Evolutionary conservation across 768 basidiomycete species (phyloP), one percentile per base, ranked within the genome.

Genomic region (Tephrocybe rancida): DNA sequence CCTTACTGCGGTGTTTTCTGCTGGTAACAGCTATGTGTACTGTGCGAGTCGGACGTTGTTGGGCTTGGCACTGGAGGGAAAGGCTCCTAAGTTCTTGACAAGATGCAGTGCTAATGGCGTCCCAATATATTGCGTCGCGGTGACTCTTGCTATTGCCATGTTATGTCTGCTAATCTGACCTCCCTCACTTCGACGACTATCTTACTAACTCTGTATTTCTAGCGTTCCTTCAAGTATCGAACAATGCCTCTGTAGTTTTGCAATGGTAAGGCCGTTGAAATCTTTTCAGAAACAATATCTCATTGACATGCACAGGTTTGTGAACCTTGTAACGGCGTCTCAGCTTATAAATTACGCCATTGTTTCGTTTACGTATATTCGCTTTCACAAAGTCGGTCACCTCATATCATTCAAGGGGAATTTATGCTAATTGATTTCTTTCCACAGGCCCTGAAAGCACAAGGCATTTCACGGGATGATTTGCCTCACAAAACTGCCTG

Each of bases 1-100:
- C 56, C 73, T 92, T 57, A 81, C 87, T 1, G 73, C 82, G 26
- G 80, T 87, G 1, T 89, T 88, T 68, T 88, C 87, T 35, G 86
- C 88, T 18, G 85, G 84, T 41, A 90, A 88, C 57, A 83, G 84
- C 34, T 87, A 82, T 70, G 72, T 86, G 5, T 89, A 81, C 67
- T 82, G 82, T 56, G 77, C 83, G 1, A 81, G 79, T 26, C 72
- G 83, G 10, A 80, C 80, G 1, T 61, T 83, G 11, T 76, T 74
- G 39, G 82, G 82, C 0, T 66, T 87, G 21, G 85, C 85, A 21
- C 73, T 87, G 34, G 81, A 84, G 57, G 80, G 83, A 9, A 85
- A 85, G 64, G 78, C 79, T 14, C 86, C 86, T 0, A 69, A 60
- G 29, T 61, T 82, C 54, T 74, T 89, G 61, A 73, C 74, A 30